Evolutionary conservation across 257 asterid genomes (phyloP), one percentile per base, ranked within the genome.

Genomic region (Striga asiatica): DNA sequence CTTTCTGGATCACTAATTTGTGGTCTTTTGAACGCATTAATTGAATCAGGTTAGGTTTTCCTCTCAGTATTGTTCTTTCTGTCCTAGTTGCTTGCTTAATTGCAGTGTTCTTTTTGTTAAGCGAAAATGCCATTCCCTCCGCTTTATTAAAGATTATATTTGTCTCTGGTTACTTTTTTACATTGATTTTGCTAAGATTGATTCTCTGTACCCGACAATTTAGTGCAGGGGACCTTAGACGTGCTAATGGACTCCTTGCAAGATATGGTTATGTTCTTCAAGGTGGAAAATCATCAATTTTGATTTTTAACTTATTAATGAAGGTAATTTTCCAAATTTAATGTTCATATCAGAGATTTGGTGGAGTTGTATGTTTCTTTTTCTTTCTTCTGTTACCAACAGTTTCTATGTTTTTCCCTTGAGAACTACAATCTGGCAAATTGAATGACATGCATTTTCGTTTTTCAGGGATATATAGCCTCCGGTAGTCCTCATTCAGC

Each of bases 181-280:
- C 13, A 12, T 13, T 38, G 13, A 38, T 12, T n/a, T 18, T 64
- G 34, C 65, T 81, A 62, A 73, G 43, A 49, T 61, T 47, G 42
- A 58, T 67, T 71, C 74, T 64, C 53, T 60, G 46, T 62, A 61
- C 65, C 21, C 52, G 56, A 66, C 59, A 63, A 69, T 82, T 81
- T 76, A 74, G 84, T 72, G 92, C 84, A 82, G 92, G 92, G 74
- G 87, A 82, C 71, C 84, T 82, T 52, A 83, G 84, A 78, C 92
- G 92, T 63, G 87, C 92, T 48, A 78, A 81, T 71, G 91, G 91
- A 23, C 91, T 81, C 67, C 91, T 81, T 47, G 91, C 91, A 51
- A 76, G 86, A 64, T 81, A 71, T 39, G 77, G 83, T 64, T 62
- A 66, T 59, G 78, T 62, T 41, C 72, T 82, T 68, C 79, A 76